phyloP scores from a whole-genome alignment of 176 grass and related monocot genomes.

The Ensete ventricosum region DNA sequence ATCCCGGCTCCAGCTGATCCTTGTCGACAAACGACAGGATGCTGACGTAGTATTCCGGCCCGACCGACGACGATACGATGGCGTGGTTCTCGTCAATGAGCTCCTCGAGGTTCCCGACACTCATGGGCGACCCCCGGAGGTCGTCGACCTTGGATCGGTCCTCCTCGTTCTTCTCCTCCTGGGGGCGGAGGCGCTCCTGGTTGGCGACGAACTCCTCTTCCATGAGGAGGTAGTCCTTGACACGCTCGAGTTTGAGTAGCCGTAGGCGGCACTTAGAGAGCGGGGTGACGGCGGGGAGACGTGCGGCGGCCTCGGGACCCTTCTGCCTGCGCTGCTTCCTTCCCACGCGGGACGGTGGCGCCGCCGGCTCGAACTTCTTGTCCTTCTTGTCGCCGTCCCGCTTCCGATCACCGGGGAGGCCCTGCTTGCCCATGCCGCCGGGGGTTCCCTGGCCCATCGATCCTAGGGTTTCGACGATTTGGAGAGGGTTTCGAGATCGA shows the following conservation, averaged over 20 bases:
- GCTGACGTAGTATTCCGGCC: constrained; percentile 4
- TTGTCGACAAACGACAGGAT: constrained; percentile 7
- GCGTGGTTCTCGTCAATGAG: constrained; percentile 6
- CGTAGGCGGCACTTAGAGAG: constrained; percentile 9
- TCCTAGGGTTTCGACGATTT: neutral
- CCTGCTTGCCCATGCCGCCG: constrained; percentile 9
- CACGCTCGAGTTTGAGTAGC: neutral
- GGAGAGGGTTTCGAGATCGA: neutral
- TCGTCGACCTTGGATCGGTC: constrained; percentile 10
- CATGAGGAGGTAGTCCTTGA: constrained; percentile 15
- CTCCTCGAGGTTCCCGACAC: constrained; percentile 3
- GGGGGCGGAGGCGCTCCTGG: constrained; percentile 7
- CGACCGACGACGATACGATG: neutral
- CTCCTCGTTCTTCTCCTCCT: constrained; percentile 14
- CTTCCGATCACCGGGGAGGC: constrained; percentile 1
- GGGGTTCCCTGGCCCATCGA: constrained; percentile 7
- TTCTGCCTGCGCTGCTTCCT: constrained; percentile 13
- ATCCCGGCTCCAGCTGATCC: constrained; percentile 9
- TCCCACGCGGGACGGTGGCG: constrained; percentile 3
- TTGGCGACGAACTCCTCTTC: constrained; percentile 7
- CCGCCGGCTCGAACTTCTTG: constrained; percentile 14
- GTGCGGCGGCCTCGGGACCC: constrained; percentile 3
- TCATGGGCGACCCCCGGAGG: constrained; percentile 5
- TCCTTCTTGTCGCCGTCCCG: constrained; percentile 9
- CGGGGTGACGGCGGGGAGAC: neutral